A percentile compares a stretch with the other conserved stretches of the same genome.
phyloP scores from a whole-genome alignment of 495 filamentous ascomycete genomes.

The Neurospora discreta region DNA sequence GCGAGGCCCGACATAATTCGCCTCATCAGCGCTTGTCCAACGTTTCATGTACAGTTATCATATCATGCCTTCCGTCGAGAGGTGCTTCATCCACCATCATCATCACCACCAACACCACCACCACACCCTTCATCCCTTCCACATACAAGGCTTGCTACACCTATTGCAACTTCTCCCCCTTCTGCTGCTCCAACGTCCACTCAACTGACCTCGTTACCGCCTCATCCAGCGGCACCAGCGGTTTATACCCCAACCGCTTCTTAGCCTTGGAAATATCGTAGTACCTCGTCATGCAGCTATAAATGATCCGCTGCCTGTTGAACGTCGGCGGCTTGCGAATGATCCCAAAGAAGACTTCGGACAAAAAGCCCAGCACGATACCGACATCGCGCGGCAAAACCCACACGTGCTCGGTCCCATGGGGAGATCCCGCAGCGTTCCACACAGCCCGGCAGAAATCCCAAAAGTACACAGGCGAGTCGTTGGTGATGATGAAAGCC shows the following conservation, averaged over 20 bases:
- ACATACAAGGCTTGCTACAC: not conserved
- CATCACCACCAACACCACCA: not conserved
- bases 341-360: slow-evolving; percentile 56
- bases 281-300: slow-evolving; percentile 74
- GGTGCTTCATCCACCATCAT: not conserved
- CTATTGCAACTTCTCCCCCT: slow-evolving; percentile 9
- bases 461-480: slow-evolving; percentile 89
- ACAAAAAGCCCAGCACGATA: slow-evolving; percentile 50
- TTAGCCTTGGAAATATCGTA: slow-evolving; percentile 81
- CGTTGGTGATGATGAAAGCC: slow-evolving; percentile 93
- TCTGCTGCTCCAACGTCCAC: slow-evolving; percentile 48
- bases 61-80: not conserved
- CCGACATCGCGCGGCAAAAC: slow-evolving; percentile 53
- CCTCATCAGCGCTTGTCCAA: not conserved
- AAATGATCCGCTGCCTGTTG: slow-evolving; percentile 62
- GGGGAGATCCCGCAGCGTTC: slow-evolving; percentile 53
- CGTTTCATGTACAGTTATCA: not conserved
- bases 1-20: not conserved
- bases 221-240: slow-evolving; percentile 63
- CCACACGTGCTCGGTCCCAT: slow-evolving; percentile 58
- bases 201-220: slow-evolving; percentile 59
- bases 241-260: slow-evolving; percentile 60
- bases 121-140: not conserved
- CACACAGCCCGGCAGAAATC: slow-evolving; percentile 76
- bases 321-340: slow-evolving; percentile 66